Conservation (phyloP, 2,329 filamentous ascomycete genomes). For the Macroventuria anomochaeta region DNA sequence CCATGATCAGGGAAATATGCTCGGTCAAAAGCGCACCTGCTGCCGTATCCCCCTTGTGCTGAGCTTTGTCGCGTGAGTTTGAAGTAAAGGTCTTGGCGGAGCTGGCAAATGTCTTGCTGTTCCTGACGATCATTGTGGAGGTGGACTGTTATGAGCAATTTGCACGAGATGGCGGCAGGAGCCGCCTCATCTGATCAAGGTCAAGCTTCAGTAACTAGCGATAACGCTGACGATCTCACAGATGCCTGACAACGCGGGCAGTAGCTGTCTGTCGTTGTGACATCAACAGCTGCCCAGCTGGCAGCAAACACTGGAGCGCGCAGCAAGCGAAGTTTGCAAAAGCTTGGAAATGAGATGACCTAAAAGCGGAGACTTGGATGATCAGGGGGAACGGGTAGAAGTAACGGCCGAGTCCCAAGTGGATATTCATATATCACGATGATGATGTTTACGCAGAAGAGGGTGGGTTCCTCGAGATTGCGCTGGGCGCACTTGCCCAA, state of each 20-base stretch:
- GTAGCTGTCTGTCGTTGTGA: neutral
- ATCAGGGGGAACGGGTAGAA: constrained; percentile 19
- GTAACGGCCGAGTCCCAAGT: constrained; percentile 13
- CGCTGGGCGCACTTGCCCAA: constrained; percentile 14
- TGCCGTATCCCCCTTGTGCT: neutral
- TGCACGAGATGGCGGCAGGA: constrained; percentile 3
- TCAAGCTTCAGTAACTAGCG: neutral
- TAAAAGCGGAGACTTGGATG: constrained; percentile 18
- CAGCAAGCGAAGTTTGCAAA: constrained; percentile 16
- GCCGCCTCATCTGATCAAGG: neutral
- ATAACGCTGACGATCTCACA: constrained; percentile 4
- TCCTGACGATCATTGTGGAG: constrained; percentile 20
- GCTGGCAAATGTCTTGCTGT: constrained; percentile 8
- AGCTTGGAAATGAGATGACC: constrained; percentile 17
- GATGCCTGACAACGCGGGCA: neutral
- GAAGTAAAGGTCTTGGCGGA: constrained; percentile 12
- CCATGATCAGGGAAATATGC: neutral
- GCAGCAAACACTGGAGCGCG: constrained; percentile 2
- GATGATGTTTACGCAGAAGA: constrained; percentile 15
- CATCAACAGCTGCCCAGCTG: constrained; percentile 7
- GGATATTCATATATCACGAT: constrained; percentile 14
- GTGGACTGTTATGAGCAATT: constrained; percentile 4
- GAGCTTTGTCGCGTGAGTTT: constrained; percentile 11
- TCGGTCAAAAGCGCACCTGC: neutral
- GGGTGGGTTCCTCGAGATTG: constrained; percentile 17